phyloP scores from a whole-genome alignment of 306 rosid genomes.

The Medicago lupulina region DNA sequence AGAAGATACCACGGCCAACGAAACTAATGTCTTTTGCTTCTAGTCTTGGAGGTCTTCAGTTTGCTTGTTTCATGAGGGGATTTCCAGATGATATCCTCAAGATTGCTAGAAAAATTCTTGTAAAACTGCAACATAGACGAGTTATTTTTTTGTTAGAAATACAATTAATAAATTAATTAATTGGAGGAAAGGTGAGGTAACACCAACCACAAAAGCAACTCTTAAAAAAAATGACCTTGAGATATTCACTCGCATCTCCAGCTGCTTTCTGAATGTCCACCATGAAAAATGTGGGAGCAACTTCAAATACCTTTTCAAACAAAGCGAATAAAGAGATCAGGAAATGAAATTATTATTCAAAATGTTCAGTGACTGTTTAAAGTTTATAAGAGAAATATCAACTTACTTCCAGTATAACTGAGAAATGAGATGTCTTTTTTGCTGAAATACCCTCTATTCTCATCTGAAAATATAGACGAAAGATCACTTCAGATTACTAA shows the following conservation, averaged over 20 bases:
- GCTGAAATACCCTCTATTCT: conserved; percentile 85
- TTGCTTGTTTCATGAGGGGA: conserved; percentile 71
- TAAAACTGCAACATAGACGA: conserved; percentile 62
- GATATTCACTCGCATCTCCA: conserved; percentile 82
- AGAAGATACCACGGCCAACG: conserved; percentile 13
- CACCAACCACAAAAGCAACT: conserved; percentile 24
- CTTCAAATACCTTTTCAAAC: conserved; percentile 68
- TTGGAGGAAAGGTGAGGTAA: conserved; percentile 1
- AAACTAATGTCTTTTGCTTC: conserved; percentile 63
- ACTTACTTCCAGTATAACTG: conserved; percentile 86
- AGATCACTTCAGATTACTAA: conserved; percentile 15
- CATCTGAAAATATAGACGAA: conserved; percentile 67
- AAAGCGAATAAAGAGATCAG: conserved; percentile 16
- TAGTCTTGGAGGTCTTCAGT: conserved; percentile 58
- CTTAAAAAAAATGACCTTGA: conserved; percentile 63
- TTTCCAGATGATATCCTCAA: conserved; percentile 92
- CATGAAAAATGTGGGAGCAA: conserved; percentile 87
- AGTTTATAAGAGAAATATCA: conserved; percentile 22
- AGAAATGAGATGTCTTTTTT: conserved; percentile 66
- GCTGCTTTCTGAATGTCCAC: conserved; percentile 90
- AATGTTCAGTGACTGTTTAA: conserved; percentile 4
- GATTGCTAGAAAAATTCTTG: conserved; percentile 79
- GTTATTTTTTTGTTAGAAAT: neutral
- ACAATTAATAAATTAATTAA: neutral
- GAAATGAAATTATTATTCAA: conserved; percentile 3